Percentiles rank a stretch among this genome's conserved stretches.
These are phyloP conservation scores for Haplosporangium sp. DNA, from an alignment of 371 early-diverging fungal genomes.

Conservation along the genomic window DNA sequence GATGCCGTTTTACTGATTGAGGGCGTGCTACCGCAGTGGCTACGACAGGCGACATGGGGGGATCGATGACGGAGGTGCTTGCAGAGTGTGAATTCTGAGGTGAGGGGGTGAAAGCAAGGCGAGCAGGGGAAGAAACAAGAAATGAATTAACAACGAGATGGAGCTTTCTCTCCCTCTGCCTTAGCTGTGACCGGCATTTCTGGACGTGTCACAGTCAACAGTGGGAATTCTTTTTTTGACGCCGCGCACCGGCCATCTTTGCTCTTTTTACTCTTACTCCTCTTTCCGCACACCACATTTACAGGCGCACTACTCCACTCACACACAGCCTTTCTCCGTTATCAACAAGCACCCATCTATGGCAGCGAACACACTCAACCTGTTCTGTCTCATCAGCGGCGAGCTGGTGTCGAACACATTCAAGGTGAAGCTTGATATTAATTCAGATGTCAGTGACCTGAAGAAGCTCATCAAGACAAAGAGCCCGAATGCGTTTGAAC, in stretches of 20 bases:
- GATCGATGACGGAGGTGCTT: conserved; percentile 1
- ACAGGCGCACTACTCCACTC: too few relatives aligned
- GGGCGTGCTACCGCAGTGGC: conserved; percentile 3
- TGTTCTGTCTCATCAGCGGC: conserved; percentile 1
- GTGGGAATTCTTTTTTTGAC: not conserved
- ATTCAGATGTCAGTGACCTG: not conserved
- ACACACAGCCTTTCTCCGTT: not conserved
- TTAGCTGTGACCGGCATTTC: too few relatives aligned
- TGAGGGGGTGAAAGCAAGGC: not conserved
- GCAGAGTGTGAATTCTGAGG: conserved; percentile 3
- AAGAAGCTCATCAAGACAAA: not conserved
- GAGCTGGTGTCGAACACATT: not conserved
- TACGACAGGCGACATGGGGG: not conserved
- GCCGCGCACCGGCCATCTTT: not conserved
- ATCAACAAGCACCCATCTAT: conserved; percentile 3
- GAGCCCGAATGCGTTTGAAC: too few relatives aligned
- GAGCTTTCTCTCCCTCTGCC: not conserved
- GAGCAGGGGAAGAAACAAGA: conserved; percentile 2
- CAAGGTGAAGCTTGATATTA: not conserved
- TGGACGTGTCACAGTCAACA: too few relatives aligned
- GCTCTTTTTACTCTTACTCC: conserved; percentile 5
- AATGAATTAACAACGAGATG: not conserved
- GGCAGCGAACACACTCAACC: not conserved
- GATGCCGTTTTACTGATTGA: conserved; percentile 2
- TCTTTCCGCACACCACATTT: not conserved